These are phyloP conservation scores for Candida anglica DNA, from an alignment of 805 yeast species.

Conservation along the genomic window DNA sequence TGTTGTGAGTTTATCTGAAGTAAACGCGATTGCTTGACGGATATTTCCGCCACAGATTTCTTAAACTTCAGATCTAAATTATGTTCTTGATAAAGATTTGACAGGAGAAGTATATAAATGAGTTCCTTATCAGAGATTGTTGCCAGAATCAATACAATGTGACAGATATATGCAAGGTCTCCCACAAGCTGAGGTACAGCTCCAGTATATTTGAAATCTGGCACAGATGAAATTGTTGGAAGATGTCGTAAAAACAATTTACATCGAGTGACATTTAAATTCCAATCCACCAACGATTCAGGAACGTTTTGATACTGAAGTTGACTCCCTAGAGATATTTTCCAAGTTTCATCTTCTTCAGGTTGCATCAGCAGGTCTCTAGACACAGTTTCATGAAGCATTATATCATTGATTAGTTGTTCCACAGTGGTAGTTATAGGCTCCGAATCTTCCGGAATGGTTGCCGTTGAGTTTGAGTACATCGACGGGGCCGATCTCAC, in stretches of 20 bases:
- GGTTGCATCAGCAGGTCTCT: conserved; percentile 10
- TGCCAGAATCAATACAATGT: conserved; percentile 35
- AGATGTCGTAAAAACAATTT: conserved; percentile 38
- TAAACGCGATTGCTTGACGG: conserved; percentile 43
- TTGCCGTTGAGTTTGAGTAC: conserved; percentile 38
- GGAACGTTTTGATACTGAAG: conserved; percentile 34
- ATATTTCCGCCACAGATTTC: conserved; percentile 45
- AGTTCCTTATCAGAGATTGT: conserved; percentile 41
- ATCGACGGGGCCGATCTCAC: conserved; percentile 42
- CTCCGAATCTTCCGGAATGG: conserved; percentile 43
- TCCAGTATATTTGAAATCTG: conserved; percentile 30
- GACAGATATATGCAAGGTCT: conserved; percentile 37
- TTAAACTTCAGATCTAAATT: conserved; percentile 42
- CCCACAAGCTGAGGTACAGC: conserved; percentile 39
- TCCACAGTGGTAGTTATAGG: conserved; percentile 40
- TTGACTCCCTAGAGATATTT: conserved; percentile 38
- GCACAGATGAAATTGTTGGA: conserved; percentile 35
- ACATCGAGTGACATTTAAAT: conserved; percentile 47
- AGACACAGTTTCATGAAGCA: conserved; percentile 30
- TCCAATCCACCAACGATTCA: conserved; percentile 49
- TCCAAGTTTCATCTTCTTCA: conserved; percentile 26
- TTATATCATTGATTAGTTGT: conserved; percentile 40
- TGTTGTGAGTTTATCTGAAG: conserved; percentile 30
- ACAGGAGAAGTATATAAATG: conserved; percentile 34
- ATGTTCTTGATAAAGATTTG: conserved; percentile 47